phyloP scores from a whole-genome alignment of 495 filamentous ascomycete genomes.

The Podospora fimiseda region DNA sequence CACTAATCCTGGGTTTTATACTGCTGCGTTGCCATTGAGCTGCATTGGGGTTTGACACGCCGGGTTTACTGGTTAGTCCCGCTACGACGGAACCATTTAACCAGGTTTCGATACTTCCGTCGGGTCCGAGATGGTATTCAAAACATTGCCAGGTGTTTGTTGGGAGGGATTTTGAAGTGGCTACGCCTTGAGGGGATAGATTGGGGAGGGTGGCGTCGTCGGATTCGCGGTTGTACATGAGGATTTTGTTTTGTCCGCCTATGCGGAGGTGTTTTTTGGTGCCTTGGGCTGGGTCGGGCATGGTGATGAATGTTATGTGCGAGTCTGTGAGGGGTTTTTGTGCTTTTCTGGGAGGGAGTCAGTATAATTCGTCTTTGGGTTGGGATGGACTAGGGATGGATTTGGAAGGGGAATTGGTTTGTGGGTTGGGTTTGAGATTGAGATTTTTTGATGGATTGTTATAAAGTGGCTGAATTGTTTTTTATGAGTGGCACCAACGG shows the following conservation, averaged over 20 bases:
- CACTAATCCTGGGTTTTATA: slow-evolving; percentile 44
- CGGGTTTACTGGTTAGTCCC: slow-evolving; percentile 42
- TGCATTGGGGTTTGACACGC: slow-evolving; percentile 43
- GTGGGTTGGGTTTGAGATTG: not conserved
- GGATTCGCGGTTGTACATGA: slow-evolving; percentile 56
- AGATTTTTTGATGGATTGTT: too few species aligned
- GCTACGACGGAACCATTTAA: slow-evolving; percentile 42
- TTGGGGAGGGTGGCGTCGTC: slow-evolving; percentile 57
- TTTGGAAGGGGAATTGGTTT: not conserved
- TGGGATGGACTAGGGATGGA: too few species aligned
- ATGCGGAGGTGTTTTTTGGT: slow-evolving; percentile 52
- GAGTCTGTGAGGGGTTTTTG: slow-evolving; percentile 44
- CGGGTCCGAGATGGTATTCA: slow-evolving; percentile 50
- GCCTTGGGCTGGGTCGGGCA: slow-evolving; percentile 51
- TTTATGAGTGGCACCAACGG: too few species aligned
- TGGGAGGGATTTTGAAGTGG: slow-evolving; percentile 42
- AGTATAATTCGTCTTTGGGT: too few species aligned
- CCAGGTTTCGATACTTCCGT: slow-evolving; percentile 54
- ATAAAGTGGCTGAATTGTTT: too few species aligned
- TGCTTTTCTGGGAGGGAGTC: slow-evolving; percentile 48
- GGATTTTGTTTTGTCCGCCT: slow-evolving; percentile 49
- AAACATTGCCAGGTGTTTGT: slow-evolving; percentile 48
- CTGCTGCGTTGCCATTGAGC: slow-evolving; percentile 43
- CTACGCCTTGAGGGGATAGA: slow-evolving; percentile 50
- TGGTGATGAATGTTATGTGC: slow-evolving; percentile 56